Percentiles rank a stretch among this genome's conserved stretches.
Conservation (phyloP, 306 rosid genomes). For the Alnus glutinosa region DNA sequence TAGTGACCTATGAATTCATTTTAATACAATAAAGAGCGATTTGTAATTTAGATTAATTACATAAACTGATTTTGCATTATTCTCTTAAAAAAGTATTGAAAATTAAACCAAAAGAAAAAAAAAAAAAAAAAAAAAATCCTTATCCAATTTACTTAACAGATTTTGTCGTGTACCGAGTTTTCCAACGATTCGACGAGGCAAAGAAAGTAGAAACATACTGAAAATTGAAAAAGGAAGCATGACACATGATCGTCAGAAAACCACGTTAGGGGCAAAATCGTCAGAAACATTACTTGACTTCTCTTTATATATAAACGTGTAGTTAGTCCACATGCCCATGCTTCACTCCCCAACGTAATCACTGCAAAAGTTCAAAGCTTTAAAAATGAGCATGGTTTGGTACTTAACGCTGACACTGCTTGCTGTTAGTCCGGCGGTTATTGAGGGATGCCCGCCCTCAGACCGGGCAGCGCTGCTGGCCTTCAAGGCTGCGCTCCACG, state of each 20-base stretch:
- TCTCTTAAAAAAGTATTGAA: too few relatives aligned
- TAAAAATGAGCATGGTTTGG: slow-evolving; percentile 32
- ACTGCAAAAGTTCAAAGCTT: neutral
- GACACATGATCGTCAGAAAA: neutral
- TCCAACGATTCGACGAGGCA: too few relatives aligned
- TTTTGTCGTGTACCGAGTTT: too few relatives aligned
- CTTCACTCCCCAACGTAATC: slow-evolving; percentile 16
- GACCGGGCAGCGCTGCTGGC: slow-evolving; percentile 73
- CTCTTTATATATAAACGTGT: slow-evolving; percentile 13
- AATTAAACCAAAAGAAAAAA: too few relatives aligned
- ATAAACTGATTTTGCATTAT: too few relatives aligned
- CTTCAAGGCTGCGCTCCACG: slow-evolving; percentile 71
- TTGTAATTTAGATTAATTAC: too few relatives aligned
- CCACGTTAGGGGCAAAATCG: slow-evolving; percentile 59
- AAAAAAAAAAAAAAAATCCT: too few relatives aligned
- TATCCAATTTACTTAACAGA: too few relatives aligned
- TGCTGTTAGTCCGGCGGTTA: slow-evolving; percentile 33
- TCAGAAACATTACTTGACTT: slow-evolving; percentile 15
- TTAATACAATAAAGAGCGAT: too few relatives aligned
- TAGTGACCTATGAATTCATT: too few relatives aligned
- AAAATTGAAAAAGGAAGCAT: too few relatives aligned
- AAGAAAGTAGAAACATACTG: too few relatives aligned
- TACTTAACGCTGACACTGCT: slow-evolving; percentile 8
- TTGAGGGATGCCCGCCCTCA: slow-evolving; percentile 61
- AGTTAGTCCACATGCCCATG: slow-evolving; percentile 20